Conservation (phyloP, 2,329 filamentous ascomycete genomes). For the Aspergillus aculeatus region DNA sequence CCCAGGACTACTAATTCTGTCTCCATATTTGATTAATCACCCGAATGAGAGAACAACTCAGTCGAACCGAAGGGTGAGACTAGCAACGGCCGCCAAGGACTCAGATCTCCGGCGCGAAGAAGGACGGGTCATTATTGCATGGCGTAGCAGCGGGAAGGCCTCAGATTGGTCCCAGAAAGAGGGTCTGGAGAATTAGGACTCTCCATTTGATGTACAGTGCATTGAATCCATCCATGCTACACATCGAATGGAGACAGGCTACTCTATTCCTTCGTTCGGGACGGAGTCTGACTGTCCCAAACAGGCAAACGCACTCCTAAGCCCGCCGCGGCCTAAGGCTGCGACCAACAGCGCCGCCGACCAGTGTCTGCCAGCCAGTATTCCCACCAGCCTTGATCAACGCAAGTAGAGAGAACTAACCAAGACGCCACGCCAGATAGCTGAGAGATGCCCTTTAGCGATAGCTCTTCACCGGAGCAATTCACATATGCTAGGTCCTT, state of each 20-base stretch:
- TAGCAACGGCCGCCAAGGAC: constrained; percentile 8
- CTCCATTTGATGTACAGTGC: constrained; percentile 1
- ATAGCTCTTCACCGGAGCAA: neutral
- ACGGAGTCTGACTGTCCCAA: constrained; percentile 4
- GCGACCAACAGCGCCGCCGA: neutral
- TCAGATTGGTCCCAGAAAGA: constrained; percentile 8
- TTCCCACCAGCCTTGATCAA: neutral
- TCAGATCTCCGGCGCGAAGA: constrained; percentile 12
- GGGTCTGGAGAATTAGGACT: constrained; percentile 9
- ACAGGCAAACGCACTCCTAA: constrained; percentile 7
- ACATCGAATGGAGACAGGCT: constrained; percentile 12
- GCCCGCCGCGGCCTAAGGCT: neutral
- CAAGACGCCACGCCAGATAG: neutral
- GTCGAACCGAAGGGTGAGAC: constrained; percentile 1
- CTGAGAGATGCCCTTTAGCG: neutral
- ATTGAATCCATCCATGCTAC: constrained; percentile 10
- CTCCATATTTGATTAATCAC: neutral
- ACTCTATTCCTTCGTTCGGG: neutral
- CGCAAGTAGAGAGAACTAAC: neutral
- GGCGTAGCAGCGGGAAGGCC: constrained; percentile 3
- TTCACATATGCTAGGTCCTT: neutral
- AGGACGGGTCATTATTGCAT: constrained; percentile 13
- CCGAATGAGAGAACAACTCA: neutral
- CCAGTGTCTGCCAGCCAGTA: neutral
- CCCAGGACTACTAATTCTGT: neutral